Evolutionary conservation across 352 stramenopile genomes (phyloP), one percentile per base, ranked within the genome.

Genomic region (Pythium insidiosum): DNA sequence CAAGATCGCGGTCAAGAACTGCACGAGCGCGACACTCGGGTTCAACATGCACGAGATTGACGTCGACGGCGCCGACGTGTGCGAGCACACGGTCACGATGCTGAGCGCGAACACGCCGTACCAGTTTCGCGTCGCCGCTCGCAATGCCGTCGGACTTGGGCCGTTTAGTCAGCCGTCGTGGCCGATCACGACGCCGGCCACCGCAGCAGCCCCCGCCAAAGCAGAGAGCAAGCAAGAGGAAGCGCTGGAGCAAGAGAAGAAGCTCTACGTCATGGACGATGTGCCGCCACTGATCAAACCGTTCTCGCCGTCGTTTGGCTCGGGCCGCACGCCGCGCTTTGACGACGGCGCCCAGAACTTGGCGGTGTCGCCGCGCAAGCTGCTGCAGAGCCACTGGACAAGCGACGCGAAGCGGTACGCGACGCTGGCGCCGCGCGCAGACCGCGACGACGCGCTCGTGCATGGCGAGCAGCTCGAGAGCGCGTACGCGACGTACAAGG

Each of bases 71-170:
- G 16, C 49, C 13, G 37, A 55, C 28, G 42, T 39, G 7, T 47
- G 18, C 20, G 30, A 53, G 19, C 55, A 70, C 22, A 55, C 66
- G 15, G 50, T 88, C 15, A 70, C 70, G 3, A 84, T 74, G 33
- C 53, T 95, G 4, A 85, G 73, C 31, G 71, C 73, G n/a, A 76
- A 74, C 9, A 67, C 81, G 25, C 68, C 73, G 39, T 95, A 95
- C 61, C 83, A 95, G 53, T 94, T 94, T 48, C 69, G 77, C 5
- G 61, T 95, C 2, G 67, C 83, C 10, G 83, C 73, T 11, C 58
- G 72, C 23, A 94, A 88, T 28, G 49, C 44, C 6, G 49, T 86
- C 15, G 81, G 84, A 24, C 81, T 66, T 56, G 69, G 81, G 11
- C 51, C 70, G 20, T 95, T 81, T 51, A 88, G 73, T 29, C 65